Base-by-base conservation (phyloP, 257 asterid species). In the Henckelia pumila region DNA sequence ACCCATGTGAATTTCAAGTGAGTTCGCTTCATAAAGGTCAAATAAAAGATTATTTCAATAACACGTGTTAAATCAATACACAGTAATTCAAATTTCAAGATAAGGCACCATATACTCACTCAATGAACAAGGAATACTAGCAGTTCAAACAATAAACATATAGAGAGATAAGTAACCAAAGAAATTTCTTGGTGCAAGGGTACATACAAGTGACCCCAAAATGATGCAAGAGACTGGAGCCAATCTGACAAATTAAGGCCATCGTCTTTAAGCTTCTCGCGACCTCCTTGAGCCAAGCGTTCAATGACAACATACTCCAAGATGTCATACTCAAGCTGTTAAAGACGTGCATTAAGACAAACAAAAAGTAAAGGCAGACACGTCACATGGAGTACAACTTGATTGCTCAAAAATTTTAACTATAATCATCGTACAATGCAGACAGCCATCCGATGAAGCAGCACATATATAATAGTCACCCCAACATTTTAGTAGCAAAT, bases 151-250 rank as follows among this genome's bases (percentile, higher is more conserved):
- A 26, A 26, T 26, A 67, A 53, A 63, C 29, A 74, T 35, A 13
- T 25, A 23, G 68, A 69, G 57, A 14, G 62, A 52, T 33, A 76
- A 81, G 69, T 44, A 70, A 67, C 60, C 26, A 76, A n/a, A 76
- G 62, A 8, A 62, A 60, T 61, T 26, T 26, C 62, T 53, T 50
- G 59, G 76, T 52, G 81, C 73, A 70, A 78, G 74, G 80, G 75
- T 52, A 61, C 99, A 75, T 91, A 94, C 99, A 94, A 78, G 87
- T 94, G 99, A 79, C 99, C 99, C 99, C 99, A 94, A 77, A 94
- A 94, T 68, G 97, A 91, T 74, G 99, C 99, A 79, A 94, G 88
- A 64, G 99, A 94, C 56, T 94, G 99, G 75, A 94, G 99, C 99
- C 99, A 94, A 65, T 94, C 99, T 0, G 96, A 94, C 81, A 94